phyloP scores from a whole-genome alignment of 441 rosid species.

The Populus trichocarpa region DNA sequence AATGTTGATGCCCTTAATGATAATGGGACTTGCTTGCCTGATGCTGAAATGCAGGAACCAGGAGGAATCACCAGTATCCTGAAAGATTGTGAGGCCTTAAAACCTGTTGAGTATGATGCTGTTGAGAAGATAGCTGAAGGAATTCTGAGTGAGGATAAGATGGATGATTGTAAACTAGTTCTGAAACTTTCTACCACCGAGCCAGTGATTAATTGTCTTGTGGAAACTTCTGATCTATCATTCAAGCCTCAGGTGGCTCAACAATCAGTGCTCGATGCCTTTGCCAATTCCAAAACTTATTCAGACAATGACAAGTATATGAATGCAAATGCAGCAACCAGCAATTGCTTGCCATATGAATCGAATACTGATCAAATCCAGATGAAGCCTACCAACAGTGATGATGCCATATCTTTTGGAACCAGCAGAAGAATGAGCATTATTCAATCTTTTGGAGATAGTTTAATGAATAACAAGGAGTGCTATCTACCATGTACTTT shows the following conservation, averaged over 20 bases:
- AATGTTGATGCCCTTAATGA: neutral
- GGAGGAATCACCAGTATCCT: neutral
- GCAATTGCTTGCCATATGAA: neutral
- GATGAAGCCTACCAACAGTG: neutral
- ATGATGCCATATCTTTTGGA: neutral
- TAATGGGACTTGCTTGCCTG: neutral
- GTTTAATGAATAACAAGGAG: neutral
- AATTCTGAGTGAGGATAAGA: neutral
- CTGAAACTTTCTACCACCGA: conserved; percentile 9
- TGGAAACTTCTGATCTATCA: neutral
- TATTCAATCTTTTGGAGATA: neutral
- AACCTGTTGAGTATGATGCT: neutral
- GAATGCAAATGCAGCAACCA: neutral
- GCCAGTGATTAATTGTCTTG: neutral
- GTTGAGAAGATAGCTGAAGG: neutral
- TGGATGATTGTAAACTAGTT: neutral
- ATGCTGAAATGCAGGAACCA: conserved; percentile 1
- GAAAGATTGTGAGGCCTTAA: neutral
- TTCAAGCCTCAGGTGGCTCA: neutral
- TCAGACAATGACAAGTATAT: neutral
- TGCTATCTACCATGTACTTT: neutral
- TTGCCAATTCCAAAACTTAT: neutral
- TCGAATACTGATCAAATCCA: neutral
- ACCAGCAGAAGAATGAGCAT: neutral
- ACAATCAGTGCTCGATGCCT: neutral